Evolutionary conservation across 2,329 filamentous ascomycete species (phyloP).

Genomic region (Nothophaeocryptopus gaeumannii): DNA sequence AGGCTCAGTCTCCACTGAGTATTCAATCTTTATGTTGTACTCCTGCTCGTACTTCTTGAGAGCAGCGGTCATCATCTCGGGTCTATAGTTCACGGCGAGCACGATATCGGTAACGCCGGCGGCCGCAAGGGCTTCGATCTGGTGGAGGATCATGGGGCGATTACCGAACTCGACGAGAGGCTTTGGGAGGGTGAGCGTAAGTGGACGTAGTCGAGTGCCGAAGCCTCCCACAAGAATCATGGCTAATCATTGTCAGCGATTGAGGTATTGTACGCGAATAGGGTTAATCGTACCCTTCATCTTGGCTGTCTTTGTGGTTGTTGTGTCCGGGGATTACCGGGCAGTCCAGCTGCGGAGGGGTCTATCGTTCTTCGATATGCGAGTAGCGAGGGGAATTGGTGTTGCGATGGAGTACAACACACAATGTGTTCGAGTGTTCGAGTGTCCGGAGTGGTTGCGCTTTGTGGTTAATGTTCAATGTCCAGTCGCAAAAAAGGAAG

Average conservation of each 20-base stretch:
- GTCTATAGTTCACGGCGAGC: conserved; percentile 96
- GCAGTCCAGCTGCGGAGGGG: conserved; percentile 14
- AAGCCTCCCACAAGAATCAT: conserved; percentile 99
- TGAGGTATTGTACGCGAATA: conserved; percentile 2
- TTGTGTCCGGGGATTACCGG: conserved; percentile 8
- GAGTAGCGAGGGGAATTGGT: conserved; percentile 15
- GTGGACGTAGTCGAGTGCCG: conserved; percentile 92
- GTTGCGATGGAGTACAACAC: conserved; percentile 38
- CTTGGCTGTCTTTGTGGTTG: conserved; percentile 13
- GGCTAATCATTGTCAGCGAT: conserved; percentile 54
- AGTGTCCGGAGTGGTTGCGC: not conserved
- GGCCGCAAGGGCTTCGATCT: conserved; percentile 89
- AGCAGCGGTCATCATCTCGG: conserved; percentile 94
- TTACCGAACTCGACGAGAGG: conserved; percentile 97
- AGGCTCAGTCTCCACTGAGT: conserved; percentile 94
- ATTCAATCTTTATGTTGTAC: conserved; percentile 93
- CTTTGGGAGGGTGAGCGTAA: conserved; percentile 95
- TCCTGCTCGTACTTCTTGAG: conserved; percentile 90
- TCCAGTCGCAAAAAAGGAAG: not conserved
- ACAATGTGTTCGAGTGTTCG: not conserved
- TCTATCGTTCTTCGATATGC: conserved; percentile 5
- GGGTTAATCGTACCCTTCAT: conserved; percentile 24
- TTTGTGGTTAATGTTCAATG: not conserved
- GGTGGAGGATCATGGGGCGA: conserved; percentile 98
- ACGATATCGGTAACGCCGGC: conserved; percentile 97